These are phyloP conservation scores for Acidiella bohemica DNA, from an alignment of 495 filamentous ascomycete species.

Conservation along the genomic window DNA sequence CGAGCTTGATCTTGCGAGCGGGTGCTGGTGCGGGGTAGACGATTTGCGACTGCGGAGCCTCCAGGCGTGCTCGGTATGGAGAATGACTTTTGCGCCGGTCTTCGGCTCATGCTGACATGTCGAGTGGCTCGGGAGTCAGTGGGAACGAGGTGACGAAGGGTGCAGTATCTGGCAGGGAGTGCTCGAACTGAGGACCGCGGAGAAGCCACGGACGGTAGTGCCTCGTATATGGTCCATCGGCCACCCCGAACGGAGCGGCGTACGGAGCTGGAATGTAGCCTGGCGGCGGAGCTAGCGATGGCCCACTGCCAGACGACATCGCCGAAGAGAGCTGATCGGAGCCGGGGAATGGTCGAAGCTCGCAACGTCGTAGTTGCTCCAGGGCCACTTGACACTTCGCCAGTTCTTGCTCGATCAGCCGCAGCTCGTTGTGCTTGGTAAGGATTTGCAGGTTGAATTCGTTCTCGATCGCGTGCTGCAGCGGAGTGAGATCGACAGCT, in stretches of 20 bases:
- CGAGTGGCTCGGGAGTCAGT: slow-evolving; percentile 54
- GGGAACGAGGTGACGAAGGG: slow-evolving; percentile 1
- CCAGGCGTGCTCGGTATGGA: too few relatives aligned
- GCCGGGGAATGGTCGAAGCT: slow-evolving; percentile 75
- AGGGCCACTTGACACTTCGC: slow-evolving; percentile 92
- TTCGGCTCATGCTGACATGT: slow-evolving; percentile 34
- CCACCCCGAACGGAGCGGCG: slow-evolving; percentile 75
- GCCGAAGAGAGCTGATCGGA: slow-evolving; percentile 45
- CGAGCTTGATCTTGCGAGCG: slow-evolving; percentile 52
- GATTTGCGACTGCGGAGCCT: too few relatives aligned
- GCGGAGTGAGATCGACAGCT: slow-evolving; percentile 20
- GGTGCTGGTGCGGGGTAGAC: too few relatives aligned
- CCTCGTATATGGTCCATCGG: slow-evolving; percentile 79
- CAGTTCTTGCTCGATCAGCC: slow-evolving; percentile 88
- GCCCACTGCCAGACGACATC: slow-evolving; percentile 57
- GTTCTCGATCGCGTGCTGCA: slow-evolving; percentile 62
- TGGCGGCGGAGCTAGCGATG: slow-evolving; percentile 45
- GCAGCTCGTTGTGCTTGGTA: slow-evolving; percentile 85
- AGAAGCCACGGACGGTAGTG: slow-evolving; percentile 94
- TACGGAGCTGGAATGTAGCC: slow-evolving; percentile 47
- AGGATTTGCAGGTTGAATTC: slow-evolving; percentile 87
- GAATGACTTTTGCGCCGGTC: slow-evolving; percentile 8
- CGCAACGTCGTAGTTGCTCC: slow-evolving; percentile 84
- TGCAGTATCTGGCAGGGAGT: slow-evolving; percentile 15
- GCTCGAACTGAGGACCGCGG: slow-evolving; percentile 79